Percentiles rank a stretch among this genome's conserved stretches.
phyloP scores from a whole-genome alignment of 768 basidiomycete species.

The Phylloporus sp. region DNA sequence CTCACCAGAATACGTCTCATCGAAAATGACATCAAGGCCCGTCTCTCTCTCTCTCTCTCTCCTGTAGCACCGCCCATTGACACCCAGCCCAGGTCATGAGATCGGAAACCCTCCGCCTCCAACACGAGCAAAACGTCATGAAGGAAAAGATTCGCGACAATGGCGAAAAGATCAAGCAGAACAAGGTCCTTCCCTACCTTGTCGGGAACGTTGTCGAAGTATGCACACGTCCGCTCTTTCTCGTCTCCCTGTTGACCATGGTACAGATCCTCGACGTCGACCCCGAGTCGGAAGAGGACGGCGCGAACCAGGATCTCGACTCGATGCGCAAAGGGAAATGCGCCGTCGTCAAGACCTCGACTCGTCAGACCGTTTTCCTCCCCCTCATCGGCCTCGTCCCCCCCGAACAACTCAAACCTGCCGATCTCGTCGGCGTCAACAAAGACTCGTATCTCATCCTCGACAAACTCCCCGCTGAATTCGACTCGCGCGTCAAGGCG shows the following conservation, averaged over 20 bases:
- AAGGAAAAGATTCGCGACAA: slow-evolving; percentile 98
- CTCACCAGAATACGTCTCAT: slow-evolving; percentile 85
- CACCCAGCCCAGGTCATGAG: slow-evolving; percentile 79
- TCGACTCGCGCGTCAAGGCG: slow-evolving; percentile 96
- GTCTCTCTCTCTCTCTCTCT: slow-evolving; percentile 10
- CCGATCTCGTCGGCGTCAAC: slow-evolving; percentile 97
- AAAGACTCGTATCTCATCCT: slow-evolving; percentile 98
- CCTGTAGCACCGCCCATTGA: neutral
- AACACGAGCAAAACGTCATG: slow-evolving; percentile 95
- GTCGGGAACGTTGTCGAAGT: slow-evolving; percentile 98
- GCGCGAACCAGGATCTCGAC: slow-evolving; percentile 92
- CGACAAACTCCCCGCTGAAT: slow-evolving; percentile 93
- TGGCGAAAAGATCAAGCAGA: slow-evolving; percentile 97
- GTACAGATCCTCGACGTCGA: slow-evolving; percentile 87
- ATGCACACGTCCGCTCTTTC: neutral
- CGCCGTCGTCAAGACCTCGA: slow-evolving; percentile 98
- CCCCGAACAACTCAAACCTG: slow-evolving; percentile 80
- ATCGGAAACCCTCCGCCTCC: slow-evolving; percentile 85
- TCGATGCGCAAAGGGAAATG: slow-evolving; percentile 97
- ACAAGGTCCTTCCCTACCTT: slow-evolving; percentile 96
- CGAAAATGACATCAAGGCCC: slow-evolving; percentile 93
- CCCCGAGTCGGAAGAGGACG: slow-evolving; percentile 89
- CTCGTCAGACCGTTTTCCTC: slow-evolving; percentile 96
- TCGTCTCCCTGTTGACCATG: slow-evolving; percentile 6
- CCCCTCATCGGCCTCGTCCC: slow-evolving; percentile 97